Base-by-base conservation (phyloP, 805 yeast genomes). In the Schizosaccharomyces osmophilus region DNA sequence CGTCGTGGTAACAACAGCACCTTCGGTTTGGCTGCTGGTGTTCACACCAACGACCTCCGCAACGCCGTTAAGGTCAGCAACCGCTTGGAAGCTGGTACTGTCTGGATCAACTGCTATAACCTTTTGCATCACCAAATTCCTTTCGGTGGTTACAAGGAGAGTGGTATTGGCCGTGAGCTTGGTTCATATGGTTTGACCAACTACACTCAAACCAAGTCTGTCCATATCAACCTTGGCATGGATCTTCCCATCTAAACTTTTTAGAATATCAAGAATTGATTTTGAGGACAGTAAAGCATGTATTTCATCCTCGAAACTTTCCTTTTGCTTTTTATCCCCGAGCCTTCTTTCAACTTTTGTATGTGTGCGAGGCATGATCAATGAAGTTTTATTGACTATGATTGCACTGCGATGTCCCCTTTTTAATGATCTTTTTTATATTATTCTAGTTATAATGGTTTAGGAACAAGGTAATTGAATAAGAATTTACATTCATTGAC, bases 11-110 rank as follows among this genome's bases (percentile, higher is more conserved):
- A 89, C 74, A 84, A 84, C 73, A 78, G 89, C 45, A 77, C 75
- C 62, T 89, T 84, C 72, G 97, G 97, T 65, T 78, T 86, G 70
- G 94, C 93, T 64, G 95, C 96, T 64, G 95, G 95, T 74, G 76
- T 89, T 62, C 95, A 87, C 77, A 82, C 97, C 63, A 73, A 74
- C 61, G 82, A 84, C 74, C 72, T 89, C 66, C 79, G 79, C 75
- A 83, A 82, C 69, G 89, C 94, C 45, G 76, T 84, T 67, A 80
- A 80, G 62, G 89, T 86, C 64, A 77, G 95, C 55, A 77, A 79
- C 73, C 80, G 81, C 70, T 74, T 89, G 62, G 80, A 82, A 68
- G 84, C 95, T 63, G 97, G 97, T 70, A 85, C 90, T 63, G 82
- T 89, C 66, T 90, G 95, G 90, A 79, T 88, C 66, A 89, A 89